phyloP scores from a whole-genome alignment of 768 basidiomycete genomes.

The Asterophora parasitica region DNA sequence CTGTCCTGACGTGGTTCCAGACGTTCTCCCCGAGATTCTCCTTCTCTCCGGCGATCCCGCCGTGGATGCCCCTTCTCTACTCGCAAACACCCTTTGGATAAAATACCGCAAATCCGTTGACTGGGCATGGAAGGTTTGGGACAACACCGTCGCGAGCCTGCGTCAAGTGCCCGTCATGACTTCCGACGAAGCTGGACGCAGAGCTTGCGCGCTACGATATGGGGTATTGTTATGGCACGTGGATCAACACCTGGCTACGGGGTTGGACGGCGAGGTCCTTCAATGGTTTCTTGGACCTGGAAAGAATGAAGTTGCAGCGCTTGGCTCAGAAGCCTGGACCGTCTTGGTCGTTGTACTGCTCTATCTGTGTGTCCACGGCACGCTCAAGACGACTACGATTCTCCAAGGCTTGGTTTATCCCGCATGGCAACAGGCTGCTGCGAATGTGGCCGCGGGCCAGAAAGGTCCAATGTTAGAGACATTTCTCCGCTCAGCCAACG shows the following conservation, averaged over 20 bases:
- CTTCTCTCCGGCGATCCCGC: conserved; percentile 56
- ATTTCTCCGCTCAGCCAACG: conserved; percentile 60
- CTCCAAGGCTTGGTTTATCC: conserved; percentile 75
- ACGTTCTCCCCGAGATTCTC: conserved; percentile 59
- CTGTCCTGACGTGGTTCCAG: conserved; percentile 38
- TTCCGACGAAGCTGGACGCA: conserved; percentile 39
- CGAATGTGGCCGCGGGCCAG: conserved; percentile 26
- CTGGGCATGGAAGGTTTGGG: conserved; percentile 85
- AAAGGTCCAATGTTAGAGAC: conserved; percentile 39
- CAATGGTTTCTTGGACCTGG: conserved; percentile 72
- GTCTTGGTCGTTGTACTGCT: conserved; percentile 58
- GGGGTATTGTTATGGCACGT: conserved; percentile 67
- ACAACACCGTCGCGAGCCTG: conserved; percentile 71
- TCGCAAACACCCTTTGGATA: conserved; percentile 79
- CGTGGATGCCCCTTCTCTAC: conserved; percentile 57
- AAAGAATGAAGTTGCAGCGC: conserved; percentile 53
- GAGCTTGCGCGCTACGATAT: conserved; percentile 58
- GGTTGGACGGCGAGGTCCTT: conserved; percentile 66
- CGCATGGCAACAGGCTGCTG: conserved; percentile 60
- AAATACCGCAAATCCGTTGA: conserved; percentile 68
- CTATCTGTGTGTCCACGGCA: conserved; percentile 60
- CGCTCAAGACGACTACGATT: conserved; percentile 68
- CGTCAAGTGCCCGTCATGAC: conserved; percentile 62
- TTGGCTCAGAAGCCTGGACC: conserved; percentile 63
- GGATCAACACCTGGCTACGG: conserved; percentile 70